Evolutionary conservation across 2,329 filamentous ascomycete genomes (phyloP).

Genomic region (Hypomyces perniciosus): DNA sequence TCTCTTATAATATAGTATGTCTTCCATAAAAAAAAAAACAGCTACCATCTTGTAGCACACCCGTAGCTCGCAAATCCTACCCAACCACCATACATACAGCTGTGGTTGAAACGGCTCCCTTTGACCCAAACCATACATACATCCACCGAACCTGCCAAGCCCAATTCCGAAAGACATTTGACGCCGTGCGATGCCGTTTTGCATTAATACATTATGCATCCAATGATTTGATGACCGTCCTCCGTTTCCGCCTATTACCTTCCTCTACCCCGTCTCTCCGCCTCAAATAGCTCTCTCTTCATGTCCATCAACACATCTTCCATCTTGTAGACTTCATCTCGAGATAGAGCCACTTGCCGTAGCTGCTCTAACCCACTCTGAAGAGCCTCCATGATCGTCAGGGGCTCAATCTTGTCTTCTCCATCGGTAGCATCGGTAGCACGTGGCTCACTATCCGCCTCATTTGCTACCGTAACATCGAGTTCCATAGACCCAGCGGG

Average conservation of each 20-base stretch:
- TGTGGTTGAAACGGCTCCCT: background rate
- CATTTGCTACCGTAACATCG: slow-evolving; percentile 4
- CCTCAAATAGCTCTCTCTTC: slow-evolving; percentile 66
- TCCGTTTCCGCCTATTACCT: background rate
- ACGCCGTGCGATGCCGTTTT: slow-evolving; percentile 11
- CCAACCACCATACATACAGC: background rate
- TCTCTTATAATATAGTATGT: no score
- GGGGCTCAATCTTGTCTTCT: slow-evolving; percentile 13
- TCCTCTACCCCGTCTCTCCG: slow-evolving; percentile 51
- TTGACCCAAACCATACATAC: background rate
- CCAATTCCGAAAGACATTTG: background rate
- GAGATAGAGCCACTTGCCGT: slow-evolving; percentile 52
- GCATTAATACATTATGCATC: slow-evolving; percentile 8
- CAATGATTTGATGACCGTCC: slow-evolving; percentile 19
- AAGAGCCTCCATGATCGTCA: slow-evolving; percentile 27
- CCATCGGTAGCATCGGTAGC: slow-evolving; percentile 9
- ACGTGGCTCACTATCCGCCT: slow-evolving; percentile 7
- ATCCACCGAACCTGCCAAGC: background rate
- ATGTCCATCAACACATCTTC: slow-evolving; percentile 78
- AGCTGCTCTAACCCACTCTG: slow-evolving; percentile 49
- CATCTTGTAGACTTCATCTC: slow-evolving; percentile 61
- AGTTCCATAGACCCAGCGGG: background rate
- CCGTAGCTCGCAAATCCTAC: background rate
- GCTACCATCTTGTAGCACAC: no score
- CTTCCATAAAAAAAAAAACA: no score